Conservation (phyloP, 2,329 filamentous ascomycete genomes). For the Byssoonygena ceratinophila region DNA sequence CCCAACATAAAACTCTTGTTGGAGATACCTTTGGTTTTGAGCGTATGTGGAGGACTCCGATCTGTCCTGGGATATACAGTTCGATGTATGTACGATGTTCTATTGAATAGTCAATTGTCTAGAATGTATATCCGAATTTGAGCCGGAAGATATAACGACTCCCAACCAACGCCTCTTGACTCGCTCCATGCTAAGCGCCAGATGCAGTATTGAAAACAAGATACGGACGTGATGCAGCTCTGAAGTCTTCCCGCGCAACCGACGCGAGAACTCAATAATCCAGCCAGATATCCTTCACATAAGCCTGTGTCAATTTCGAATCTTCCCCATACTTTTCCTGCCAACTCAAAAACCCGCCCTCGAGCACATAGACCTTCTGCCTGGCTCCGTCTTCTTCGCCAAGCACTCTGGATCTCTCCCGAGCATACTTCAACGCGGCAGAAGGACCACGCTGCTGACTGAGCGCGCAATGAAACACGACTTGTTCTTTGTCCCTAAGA, state of each 20-base stretch:
- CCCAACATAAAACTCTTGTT: background rate
- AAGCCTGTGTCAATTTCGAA: conserved; percentile 69
- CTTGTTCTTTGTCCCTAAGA: conserved; percentile 64
- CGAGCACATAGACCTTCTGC: conserved; percentile 72
- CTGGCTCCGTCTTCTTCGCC: conserved; percentile 33
- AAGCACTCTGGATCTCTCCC: conserved; percentile 49
- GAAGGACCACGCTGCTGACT: conserved; percentile 82
- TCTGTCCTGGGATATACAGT: background rate
- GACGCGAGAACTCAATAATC: conserved; percentile 29
- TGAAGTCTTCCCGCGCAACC: background rate
- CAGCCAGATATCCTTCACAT: conserved; percentile 74
- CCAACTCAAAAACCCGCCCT: conserved; percentile 79
- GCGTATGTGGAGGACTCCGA: background rate
- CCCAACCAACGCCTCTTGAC: background rate
- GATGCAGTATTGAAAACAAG: background rate
- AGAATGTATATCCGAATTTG: background rate
- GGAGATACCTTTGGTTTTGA: background rate
- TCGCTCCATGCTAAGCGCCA: background rate
- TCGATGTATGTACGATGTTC: background rate
- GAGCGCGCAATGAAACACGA: conserved; percentile 90
- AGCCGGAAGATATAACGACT: background rate
- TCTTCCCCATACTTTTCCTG: conserved; percentile 72
- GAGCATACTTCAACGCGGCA: conserved; percentile 64
- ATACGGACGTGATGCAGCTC: background rate
- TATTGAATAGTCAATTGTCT: background rate